These are phyloP conservation scores for Linnemannia zychae DNA, from an alignment of 192 early-diverging fungal species.

Conservation along the genomic window DNA sequence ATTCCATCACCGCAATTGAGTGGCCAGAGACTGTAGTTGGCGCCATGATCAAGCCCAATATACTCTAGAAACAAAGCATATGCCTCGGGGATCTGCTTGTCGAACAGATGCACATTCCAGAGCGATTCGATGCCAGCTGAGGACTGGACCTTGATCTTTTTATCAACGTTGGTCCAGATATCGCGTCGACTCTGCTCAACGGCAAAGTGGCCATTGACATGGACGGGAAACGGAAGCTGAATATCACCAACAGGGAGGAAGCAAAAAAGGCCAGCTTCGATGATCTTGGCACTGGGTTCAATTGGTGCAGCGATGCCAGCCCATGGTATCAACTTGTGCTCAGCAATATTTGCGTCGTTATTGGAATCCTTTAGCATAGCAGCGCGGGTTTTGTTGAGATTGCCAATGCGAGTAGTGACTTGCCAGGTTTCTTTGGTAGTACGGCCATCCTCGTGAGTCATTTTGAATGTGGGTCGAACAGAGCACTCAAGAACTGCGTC, in stretches of 20 bases:
- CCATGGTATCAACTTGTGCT: conserved; percentile 45
- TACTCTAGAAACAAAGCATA: conserved; percentile 18
- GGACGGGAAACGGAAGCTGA: conserved; percentile 31
- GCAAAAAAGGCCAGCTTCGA: conserved; percentile 27
- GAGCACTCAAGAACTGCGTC: background rate
- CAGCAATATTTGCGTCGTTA: background rate
- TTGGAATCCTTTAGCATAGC: conserved; percentile 7
- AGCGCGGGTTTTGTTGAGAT: background rate
- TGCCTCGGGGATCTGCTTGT: background rate
- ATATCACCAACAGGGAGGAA: conserved; percentile 37
- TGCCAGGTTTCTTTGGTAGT: conserved; percentile 11
- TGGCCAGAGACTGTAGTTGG: conserved; percentile 16
- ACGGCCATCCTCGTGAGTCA: conserved; percentile 1
- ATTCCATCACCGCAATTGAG: background rate
- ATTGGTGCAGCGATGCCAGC: conserved; percentile 40
- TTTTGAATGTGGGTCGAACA: conserved; percentile 2
- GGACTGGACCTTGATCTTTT: background rate
- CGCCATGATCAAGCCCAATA: conserved; percentile 4
- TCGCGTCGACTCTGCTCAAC: conserved; percentile 37
- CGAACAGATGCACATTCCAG: conserved; percentile 41
- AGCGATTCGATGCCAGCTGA: conserved; percentile 14
- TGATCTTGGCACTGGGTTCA: background rate
- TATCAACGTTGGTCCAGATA: conserved; percentile 13
- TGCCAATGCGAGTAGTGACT: conserved; percentile 16
- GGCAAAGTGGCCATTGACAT: conserved; percentile 53